phyloP scores from a whole-genome alignment of 2,329 filamentous ascomycete species.

The Colletotrichum incanum region DNA sequence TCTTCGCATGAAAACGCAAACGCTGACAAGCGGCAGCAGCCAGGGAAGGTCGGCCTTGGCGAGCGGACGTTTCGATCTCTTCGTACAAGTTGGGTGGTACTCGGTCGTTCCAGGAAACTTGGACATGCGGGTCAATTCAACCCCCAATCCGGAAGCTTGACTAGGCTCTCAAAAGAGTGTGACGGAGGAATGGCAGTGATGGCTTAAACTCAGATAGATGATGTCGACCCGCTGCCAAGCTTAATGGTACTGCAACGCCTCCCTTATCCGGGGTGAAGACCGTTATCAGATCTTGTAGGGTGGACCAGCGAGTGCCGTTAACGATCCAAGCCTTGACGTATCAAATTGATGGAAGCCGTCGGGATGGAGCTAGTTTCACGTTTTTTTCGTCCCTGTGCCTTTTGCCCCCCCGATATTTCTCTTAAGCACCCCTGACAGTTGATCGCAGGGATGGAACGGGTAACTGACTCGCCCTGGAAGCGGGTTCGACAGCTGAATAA shows the following conservation, averaged over 20 bases:
- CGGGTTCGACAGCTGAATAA: constrained; percentile 22
- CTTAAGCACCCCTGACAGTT: not conserved
- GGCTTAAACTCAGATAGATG: constrained; percentile 33
- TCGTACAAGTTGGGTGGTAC: constrained; percentile 28
- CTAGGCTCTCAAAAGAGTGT: constrained; percentile 7
- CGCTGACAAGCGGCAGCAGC: constrained; percentile 1
- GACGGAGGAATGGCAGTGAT: constrained; percentile 25
- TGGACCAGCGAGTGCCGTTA: constrained; percentile 22
- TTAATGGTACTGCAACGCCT: constrained; percentile 14
- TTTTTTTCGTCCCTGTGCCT: constrained; percentile 6
- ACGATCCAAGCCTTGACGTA: constrained; percentile 30
- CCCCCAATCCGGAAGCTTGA: constrained; percentile 27
- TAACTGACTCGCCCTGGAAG: constrained; percentile 34
- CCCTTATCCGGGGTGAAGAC: constrained; percentile 27
- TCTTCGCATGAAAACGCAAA: constrained; percentile 18
- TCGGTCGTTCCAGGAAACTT: constrained; percentile 23
- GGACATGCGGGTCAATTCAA: constrained; percentile 21
- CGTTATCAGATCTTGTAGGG: constrained; percentile 40
- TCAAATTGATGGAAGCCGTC: constrained; percentile 23
- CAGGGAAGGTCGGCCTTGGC: constrained; percentile 33
- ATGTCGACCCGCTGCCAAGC: constrained; percentile 39
- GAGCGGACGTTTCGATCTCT: constrained; percentile 11
- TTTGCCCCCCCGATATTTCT: not conserved
- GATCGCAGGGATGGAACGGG: constrained; percentile 20
- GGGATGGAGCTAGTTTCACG: constrained; percentile 22